phyloP scores from a whole-genome alignment of 2,329 filamentous ascomycete genomes.

The Fusarium circinatum region DNA sequence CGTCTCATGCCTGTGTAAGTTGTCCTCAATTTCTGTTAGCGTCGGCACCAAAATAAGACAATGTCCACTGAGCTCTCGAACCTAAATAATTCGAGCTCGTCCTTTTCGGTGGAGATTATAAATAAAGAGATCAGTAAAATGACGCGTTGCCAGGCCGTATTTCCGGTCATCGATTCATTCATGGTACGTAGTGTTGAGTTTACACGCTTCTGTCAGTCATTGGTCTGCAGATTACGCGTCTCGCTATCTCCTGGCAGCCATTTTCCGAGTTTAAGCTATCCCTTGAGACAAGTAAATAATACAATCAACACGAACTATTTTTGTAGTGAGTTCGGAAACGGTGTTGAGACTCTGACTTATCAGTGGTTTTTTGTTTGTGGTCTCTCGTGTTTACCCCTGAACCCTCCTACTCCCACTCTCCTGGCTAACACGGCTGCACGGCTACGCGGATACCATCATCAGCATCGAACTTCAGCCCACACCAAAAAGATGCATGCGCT shows the following conservation, averaged over 20 bases:
- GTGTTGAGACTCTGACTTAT: not conserved
- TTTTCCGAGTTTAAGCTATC: not conserved
- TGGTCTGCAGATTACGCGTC: slow-evolving; percentile 21
- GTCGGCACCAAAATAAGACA: not conserved
- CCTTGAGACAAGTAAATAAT: slow-evolving; percentile 17
- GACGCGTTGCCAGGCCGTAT: slow-evolving; percentile 19
- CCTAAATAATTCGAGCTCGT: not conserved
- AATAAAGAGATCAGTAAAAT: not conserved
- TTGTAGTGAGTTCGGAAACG: not conserved
- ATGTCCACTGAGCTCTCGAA: not conserved
- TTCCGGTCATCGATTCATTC: slow-evolving; percentile 6
- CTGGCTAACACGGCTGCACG: not conserved
- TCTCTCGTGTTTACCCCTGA: slow-evolving; percentile 23
- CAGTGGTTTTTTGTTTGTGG: slow-evolving; percentile 1
- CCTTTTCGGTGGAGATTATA: not conserved
- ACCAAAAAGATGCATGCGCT: not conserved
- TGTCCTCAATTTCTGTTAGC: not conserved
- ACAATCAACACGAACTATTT: not conserved
- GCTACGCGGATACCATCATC: slow-evolving; percentile 1
- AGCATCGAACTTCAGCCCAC: slow-evolving; percentile 21
- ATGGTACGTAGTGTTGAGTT: slow-evolving; percentile 3
- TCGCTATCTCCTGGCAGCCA: slow-evolving; percentile 11
- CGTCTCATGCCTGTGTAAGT: not conserved
- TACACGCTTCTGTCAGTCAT: slow-evolving; percentile 1
- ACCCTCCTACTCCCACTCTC: not conserved